Evolutionary conservation across 176 grass and related monocot species (phyloP).

Genomic region (Avena sativa): DNA sequence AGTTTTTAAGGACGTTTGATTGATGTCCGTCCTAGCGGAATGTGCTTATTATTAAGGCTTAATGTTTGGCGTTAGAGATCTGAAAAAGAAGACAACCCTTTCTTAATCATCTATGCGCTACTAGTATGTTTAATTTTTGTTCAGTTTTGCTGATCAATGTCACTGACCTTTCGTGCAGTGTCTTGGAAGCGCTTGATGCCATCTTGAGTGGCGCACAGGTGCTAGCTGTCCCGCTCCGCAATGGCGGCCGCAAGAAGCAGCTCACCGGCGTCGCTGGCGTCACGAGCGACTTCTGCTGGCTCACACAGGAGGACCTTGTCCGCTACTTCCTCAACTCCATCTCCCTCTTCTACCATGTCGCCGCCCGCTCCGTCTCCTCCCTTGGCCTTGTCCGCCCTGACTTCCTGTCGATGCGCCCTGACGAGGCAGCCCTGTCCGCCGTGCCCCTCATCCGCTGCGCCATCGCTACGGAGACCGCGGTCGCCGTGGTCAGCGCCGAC

Average conservation of each 20-base stretch:
- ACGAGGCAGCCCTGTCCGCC: slow-evolving; percentile 67
- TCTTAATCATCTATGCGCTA: background rate
- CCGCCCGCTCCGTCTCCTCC: slow-evolving; percentile 62
- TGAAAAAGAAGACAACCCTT: background rate
- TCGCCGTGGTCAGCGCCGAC: slow-evolving; percentile 64
- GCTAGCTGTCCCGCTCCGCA: slow-evolving; percentile 60
- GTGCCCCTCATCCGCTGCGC: slow-evolving; percentile 68
- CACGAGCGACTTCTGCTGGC: slow-evolving; percentile 70
- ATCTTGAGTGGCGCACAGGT: slow-evolving; percentile 72
- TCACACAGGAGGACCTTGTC: slow-evolving; percentile 86
- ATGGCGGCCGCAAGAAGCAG: slow-evolving; percentile 54
- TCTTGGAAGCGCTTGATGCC: slow-evolving; percentile 78
- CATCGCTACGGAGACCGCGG: slow-evolving; percentile 51
- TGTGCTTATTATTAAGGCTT: background rate
- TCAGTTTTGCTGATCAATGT: slow-evolving; percentile 29
- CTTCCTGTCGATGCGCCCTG: slow-evolving; percentile 53
- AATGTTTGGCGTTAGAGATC: background rate
- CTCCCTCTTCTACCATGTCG: slow-evolving; percentile 69
- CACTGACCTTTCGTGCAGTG: slow-evolving; percentile 42
- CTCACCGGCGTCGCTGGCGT: background rate
- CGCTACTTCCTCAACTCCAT: slow-evolving; percentile 88
- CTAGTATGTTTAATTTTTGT: background rate
- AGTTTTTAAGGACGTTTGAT: background rate
- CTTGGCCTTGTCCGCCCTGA: slow-evolving; percentile 69
- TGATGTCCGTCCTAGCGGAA: background rate